A percentile compares a stretch with the other conserved stretches of the same genome.
Conservation (phyloP, 352 stramenopile species). For the Phytophthora podocarpi region DNA sequence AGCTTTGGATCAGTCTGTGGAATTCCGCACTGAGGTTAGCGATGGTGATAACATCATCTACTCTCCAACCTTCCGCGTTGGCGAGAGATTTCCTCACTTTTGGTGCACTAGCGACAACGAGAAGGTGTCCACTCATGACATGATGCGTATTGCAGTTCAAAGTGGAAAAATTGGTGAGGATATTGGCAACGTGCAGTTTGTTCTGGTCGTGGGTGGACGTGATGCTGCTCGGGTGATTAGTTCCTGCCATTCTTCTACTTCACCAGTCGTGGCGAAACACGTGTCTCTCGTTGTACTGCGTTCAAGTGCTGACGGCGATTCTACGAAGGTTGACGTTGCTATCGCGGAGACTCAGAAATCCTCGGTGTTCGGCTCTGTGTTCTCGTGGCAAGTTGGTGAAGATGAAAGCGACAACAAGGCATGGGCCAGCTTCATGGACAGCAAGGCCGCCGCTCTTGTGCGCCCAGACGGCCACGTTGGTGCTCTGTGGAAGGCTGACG, state of each 20-base stretch:
- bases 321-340: slow-evolving; percentile 5
- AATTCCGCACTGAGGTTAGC: slow-evolving; percentile 39
- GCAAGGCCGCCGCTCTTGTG: slow-evolving; percentile 55
- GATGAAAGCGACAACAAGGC: slow-evolving; percentile 31
- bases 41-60: slow-evolving; percentile 40
- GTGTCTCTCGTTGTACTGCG: slow-evolving; percentile 47
- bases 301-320: slow-evolving; percentile 24
- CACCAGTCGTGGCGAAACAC: slow-evolving; percentile 29
- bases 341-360: slow-evolving; percentile 16
- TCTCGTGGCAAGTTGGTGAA: slow-evolving; percentile 36
- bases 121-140: slow-evolving; percentile 58
- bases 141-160: slow-evolving; percentile 30
- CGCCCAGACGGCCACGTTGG: slow-evolving; percentile 84
- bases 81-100: slow-evolving; percentile 73
- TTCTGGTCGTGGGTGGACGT: slow-evolving; percentile 53
- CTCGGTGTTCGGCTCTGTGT: slow-evolving; percentile 35
- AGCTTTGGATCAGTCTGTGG: slow-evolving; percentile 53
- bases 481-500: slow-evolving; percentile 50
- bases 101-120: slow-evolving; percentile 39
- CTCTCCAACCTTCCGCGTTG: slow-evolving; percentile 48
- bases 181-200: slow-evolving; percentile 49
- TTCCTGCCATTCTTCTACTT: slow-evolving; percentile 14
- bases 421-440: slow-evolving; percentile 48
- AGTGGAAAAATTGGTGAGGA: slow-evolving; percentile 2
- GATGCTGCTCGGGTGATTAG: slow-evolving; percentile 28